Evolutionary conservation across 2,329 filamentous ascomycete species (phyloP), one percentile per base, ranked within the genome.

Genomic region (Iodosphaeria phyllophila): DNA sequence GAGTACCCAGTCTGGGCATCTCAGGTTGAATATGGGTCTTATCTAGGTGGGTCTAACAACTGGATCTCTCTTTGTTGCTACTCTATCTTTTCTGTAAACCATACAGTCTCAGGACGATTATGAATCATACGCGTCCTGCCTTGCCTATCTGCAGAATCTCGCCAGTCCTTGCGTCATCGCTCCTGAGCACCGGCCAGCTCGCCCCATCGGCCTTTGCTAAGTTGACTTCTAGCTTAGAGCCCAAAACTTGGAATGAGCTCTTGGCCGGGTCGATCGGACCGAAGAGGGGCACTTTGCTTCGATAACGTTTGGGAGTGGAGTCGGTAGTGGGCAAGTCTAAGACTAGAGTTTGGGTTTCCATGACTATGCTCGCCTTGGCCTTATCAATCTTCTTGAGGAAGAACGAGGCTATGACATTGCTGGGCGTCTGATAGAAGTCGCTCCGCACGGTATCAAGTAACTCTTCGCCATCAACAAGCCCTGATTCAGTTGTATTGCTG

Each of bases 341-440:
- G 8, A 64, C 60, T 25, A 95, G 51, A 23, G 65, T 56, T 23
- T 61, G 57, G 3, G 64, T 42, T 18, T 57, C 48, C 46, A 95
- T 86, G 13, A 64, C 57, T 22, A 95, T 64, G 35, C 65, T 74
- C 25, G 82, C 77, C 14, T 56, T 64, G 13, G 74, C 64, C 52
- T 86, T 91, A 53, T 84, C 71, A 40, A 98, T 92, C 57, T 95
- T 95, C 60, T 95, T 98, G 27, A 95, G 63, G 54, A 92, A 98
- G 37, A 93, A 75, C 6, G 79, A 89, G 3, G 78, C 84, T 36
- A 91, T 92, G 29, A 95, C 79, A 9, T 70, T 72, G 8, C 68
- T 66, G 3, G 75, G 59, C 2, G 89, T 95, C 51, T 98, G 89
- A 54, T 98, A 98, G 53, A 86, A 98, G 51, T 98, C 89, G 44